Base-by-base conservation (phyloP, 352 stramenopile genomes). In the Phytophthora boehmeriae region DNA sequence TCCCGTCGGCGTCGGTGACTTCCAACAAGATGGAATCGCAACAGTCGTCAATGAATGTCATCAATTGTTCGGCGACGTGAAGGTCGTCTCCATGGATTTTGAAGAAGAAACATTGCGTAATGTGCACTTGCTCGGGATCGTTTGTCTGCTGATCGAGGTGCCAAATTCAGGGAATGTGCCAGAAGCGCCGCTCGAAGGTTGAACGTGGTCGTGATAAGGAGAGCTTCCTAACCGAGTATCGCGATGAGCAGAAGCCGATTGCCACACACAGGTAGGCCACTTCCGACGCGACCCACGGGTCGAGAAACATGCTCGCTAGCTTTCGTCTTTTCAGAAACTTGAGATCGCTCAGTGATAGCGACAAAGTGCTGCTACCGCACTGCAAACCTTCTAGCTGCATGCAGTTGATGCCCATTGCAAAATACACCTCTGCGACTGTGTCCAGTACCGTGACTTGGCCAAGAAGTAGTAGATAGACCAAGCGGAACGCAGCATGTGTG, bases 131-230 rank as follows among this genome's bases (percentile, higher is more conserved):
- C n/a, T n/a, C 32, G 51, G 25, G 50, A 23, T 13, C 16, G 43
- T 50, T 65, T 68, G 2, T 16, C n/a, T 44, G 27, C 8, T 66
- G 35, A 8, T 25, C 27, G n/a, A 10, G 35, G 9, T 5, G 30
- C 1, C 1, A 42, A 28, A 5, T 25, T 43, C 25, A 5, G 74
- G 76, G 34, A 81, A 90, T 86, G 76, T 43, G 64, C 42, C 20
- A 75, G 69, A 3, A 90, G 65, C 14, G 70, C 78, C 3, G 76
- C 81, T 27, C 81, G 81, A 4, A 90, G 59, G 54, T 91, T 89
- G 46, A 86, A 80, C 1, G 54, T 25, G 82, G 74, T 2, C 78
- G 71, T 5, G 82, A 89, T 51, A 89, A 65, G 38, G 82, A 91
- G 9, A 91, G 72, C 13, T 69, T 61, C 2, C 73, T 72, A 1